A percentile compares a stretch with the other conserved stretches of the same genome.
phyloP scores from a whole-genome alignment of 2,329 filamentous ascomycete genomes.

The Immersiporthe knoxdaviesiana region DNA sequence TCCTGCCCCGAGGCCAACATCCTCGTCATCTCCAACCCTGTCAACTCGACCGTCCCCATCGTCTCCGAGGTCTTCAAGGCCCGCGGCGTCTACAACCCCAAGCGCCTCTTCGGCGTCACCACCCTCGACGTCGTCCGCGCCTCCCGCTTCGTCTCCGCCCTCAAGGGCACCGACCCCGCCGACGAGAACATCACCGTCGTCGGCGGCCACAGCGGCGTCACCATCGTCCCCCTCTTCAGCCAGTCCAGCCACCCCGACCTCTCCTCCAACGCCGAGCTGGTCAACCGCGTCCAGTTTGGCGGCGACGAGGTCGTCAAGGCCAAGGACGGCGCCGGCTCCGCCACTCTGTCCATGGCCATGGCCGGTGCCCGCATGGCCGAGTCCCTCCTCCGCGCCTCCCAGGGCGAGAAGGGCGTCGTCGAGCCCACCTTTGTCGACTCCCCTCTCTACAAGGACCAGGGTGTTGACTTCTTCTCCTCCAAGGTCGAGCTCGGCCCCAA shows the following conservation, averaged over 20 bases:
- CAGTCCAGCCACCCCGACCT: slow-evolving; percentile 89
- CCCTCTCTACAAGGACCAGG: slow-evolving; percentile 97
- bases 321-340: slow-evolving; percentile 96
- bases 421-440: slow-evolving; percentile 98
- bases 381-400: slow-evolving; percentile 86
- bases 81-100: slow-evolving; percentile 96
- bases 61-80: slow-evolving; percentile 96
- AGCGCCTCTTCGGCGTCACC: slow-evolving; percentile 98
- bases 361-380: slow-evolving; percentile 85
- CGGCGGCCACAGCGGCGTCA: slow-evolving; percentile 96
- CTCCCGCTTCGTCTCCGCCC: slow-evolving; percentile 94
- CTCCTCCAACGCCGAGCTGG: slow-evolving; percentile 74
- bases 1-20: slow-evolving; percentile 90
- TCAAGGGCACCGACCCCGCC: slow-evolving; percentile 87
- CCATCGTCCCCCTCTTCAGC: slow-evolving; percentile 96
- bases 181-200: slow-evolving; percentile 95
- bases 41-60: slow-evolving; percentile 99
- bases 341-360: slow-evolving; percentile 98
- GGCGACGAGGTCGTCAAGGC: slow-evolving; percentile 99
- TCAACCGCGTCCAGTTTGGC: slow-evolving; percentile 97
- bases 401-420: slow-evolving; percentile 92
- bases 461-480: slow-evolving; percentile 95
- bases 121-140: slow-evolving; percentile 98
- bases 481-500: slow-evolving; percentile 94
- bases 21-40: slow-evolving; percentile 97